These are phyloP conservation scores for Fraxinus nigra DNA, from an alignment of 305 asterid species.

Conservation along the genomic window DNA sequence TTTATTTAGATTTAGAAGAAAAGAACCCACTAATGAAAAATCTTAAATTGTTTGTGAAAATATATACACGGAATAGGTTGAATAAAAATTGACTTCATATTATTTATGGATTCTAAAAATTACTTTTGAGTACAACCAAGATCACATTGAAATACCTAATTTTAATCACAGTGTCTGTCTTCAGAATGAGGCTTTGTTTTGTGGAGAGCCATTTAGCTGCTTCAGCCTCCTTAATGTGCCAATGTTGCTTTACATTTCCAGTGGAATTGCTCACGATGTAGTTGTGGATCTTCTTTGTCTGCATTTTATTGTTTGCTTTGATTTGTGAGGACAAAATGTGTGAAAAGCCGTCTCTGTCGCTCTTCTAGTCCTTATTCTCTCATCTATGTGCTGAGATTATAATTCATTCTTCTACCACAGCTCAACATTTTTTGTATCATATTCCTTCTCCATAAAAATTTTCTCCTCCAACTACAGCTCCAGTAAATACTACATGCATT, in stretches of 20 bases:
- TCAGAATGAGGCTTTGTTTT: not conserved
- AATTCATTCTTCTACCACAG: not conserved
- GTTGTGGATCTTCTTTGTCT: not conserved
- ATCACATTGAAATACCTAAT: not conserved
- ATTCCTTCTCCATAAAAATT: not conserved
- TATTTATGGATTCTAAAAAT: not conserved
- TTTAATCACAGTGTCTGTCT: not conserved
- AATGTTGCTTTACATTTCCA: not conserved
- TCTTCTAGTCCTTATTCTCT: not conserved
- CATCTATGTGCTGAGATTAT: not conserved
- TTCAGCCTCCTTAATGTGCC: not conserved
- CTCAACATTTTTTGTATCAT: not conserved
- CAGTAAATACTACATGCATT: not conserved
- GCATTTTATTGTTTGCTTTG: not conserved
- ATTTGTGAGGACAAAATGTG: not conserved
- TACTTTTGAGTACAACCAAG: not conserved
- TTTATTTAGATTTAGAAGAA: slow-evolving; percentile 26
- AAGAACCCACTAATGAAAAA: slow-evolving; percentile 32
- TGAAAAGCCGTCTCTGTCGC: not conserved
- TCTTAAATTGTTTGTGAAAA: not conserved
- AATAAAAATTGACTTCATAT: not conserved
- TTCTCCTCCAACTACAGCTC: not conserved
- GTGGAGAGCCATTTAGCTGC: not conserved
- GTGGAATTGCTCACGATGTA: not conserved
- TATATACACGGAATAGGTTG: not conserved